Conservation (phyloP, 164 flowering plant genomes). For the Piper betle region DNA sequence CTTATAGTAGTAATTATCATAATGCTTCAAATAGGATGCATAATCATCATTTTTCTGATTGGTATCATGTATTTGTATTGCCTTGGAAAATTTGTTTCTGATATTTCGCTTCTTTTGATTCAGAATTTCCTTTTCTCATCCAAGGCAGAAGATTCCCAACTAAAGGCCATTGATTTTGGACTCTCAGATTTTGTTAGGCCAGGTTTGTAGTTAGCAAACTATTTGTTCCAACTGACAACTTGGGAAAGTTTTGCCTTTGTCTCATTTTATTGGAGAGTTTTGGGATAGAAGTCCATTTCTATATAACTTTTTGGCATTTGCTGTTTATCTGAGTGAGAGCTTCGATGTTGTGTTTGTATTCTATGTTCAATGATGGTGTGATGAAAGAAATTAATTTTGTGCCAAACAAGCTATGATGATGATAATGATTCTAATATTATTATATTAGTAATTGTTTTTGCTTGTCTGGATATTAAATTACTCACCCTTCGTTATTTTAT, state of each 20-base stretch:
- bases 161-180: conserved; percentile 95
- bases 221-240: too few species aligned
- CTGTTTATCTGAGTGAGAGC: too few species aligned
- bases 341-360: too few species aligned
- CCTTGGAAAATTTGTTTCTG: conserved; percentile 6
- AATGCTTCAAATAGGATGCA: background rate
- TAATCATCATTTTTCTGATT: background rate
- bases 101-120: conserved; percentile 13
- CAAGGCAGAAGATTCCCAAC: conserved; percentile 63
- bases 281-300: too few species aligned
- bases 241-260: too few species aligned
- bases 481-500: conserved; percentile 8
- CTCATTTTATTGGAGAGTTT: too few species aligned
- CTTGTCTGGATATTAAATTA: background rate
- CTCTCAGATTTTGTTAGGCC: conserved; percentile 92
- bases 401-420: too few species aligned
- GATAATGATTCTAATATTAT: too few species aligned
- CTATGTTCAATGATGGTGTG: too few species aligned
- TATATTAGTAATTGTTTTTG: too few species aligned
- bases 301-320: too few species aligned
- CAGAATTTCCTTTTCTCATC: conserved; percentile 85
- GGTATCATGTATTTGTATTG: background rate
- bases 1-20: background rate
- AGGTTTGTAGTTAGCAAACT: conserved; percentile 34
- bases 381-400: too few species aligned